Percentiles rank a stretch among this genome's conserved stretches.
Conservation (phyloP, 768 basidiomycete genomes). For the Floccularia luteovirens region DNA sequence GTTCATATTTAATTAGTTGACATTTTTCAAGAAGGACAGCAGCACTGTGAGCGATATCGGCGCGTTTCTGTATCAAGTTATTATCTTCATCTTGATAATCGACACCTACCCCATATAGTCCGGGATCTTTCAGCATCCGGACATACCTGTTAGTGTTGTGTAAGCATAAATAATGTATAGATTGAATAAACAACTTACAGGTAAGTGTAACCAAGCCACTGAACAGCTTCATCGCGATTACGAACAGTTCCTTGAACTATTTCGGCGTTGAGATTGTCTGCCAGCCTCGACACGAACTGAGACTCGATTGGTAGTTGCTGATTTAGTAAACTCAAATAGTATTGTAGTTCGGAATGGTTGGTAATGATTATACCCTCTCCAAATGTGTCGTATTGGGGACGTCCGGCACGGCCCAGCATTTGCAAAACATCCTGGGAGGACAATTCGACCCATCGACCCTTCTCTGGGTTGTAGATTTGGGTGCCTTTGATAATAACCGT, state of each 20-base stretch:
- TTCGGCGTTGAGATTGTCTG: constrained; percentile 96
- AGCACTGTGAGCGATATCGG: constrained; percentile 89
- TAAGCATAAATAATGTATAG: constrained; percentile 4
- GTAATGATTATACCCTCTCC: constrained; percentile 99
- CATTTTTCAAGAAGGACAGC: constrained; percentile 93
- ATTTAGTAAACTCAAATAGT: constrained; percentile 91
- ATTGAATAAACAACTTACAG: constrained; percentile 43
- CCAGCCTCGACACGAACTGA: constrained; percentile 87
- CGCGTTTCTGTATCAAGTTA: constrained; percentile 84
- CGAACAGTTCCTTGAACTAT: constrained; percentile 92
- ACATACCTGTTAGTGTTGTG: constrained; percentile 59
- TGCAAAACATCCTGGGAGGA: constrained; percentile 95
- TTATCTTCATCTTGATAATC: constrained; percentile 89
- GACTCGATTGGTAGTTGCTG: constrained; percentile 97
- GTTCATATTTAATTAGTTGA: constrained; percentile 90
- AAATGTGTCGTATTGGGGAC: constrained; percentile 94
- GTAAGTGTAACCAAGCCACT: constrained; percentile 96
- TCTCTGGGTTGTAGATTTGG: constrained; percentile 98
- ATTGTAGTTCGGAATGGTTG: constrained; percentile 94
- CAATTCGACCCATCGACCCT: constrained; percentile 95
- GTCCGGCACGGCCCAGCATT: constrained; percentile 97
- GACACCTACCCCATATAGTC: constrained; percentile 78
- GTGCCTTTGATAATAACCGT: constrained; percentile 99
- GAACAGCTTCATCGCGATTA: constrained; percentile 94
- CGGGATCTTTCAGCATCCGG: constrained; percentile 88